Evolutionary conservation across 1,284 basidiomycete species (phyloP).

Genomic region (Melampsora americana): DNA sequence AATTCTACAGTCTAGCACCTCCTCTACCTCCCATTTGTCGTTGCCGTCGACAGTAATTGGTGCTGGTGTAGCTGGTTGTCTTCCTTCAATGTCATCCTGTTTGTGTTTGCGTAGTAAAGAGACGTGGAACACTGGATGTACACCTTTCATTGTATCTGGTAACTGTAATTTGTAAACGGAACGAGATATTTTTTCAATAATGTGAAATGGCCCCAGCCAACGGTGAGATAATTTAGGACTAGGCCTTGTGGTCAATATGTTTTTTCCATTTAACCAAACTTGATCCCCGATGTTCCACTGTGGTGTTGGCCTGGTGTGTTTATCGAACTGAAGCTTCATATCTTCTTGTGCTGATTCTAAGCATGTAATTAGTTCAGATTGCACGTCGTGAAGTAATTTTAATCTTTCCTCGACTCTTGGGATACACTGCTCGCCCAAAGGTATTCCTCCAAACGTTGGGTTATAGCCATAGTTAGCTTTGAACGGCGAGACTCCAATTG

Average conservation of each 20-base stretch:
- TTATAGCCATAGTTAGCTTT: too few species aligned
- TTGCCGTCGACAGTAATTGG: too few species aligned
- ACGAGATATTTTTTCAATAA: neutral
- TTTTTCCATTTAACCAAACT: neutral
- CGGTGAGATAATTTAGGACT: neutral
- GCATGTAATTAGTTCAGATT: neutral
- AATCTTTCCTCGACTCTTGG: neutral
- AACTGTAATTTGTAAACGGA: neutral
- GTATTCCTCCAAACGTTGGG: too few species aligned
- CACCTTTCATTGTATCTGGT: neutral
- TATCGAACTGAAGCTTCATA: too few species aligned
- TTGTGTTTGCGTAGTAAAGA: neutral
- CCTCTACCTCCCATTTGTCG: too few species aligned
- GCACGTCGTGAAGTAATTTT: neutral
- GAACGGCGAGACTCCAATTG: too few species aligned
- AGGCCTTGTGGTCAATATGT: neutral
- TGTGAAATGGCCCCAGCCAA: neutral
- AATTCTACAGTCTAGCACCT: too few species aligned
- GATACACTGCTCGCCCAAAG: too few species aligned
- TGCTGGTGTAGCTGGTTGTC: too few species aligned
- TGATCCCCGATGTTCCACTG: neutral
- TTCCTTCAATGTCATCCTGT: too few species aligned
- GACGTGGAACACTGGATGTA: constrained; percentile 1
- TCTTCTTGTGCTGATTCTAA: too few species aligned
- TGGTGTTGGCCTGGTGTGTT: neutral